These are phyloP conservation scores for Cladophialophora exuberans DNA, from an alignment of 2,329 filamentous ascomycete species.

Conservation along the genomic window DNA sequence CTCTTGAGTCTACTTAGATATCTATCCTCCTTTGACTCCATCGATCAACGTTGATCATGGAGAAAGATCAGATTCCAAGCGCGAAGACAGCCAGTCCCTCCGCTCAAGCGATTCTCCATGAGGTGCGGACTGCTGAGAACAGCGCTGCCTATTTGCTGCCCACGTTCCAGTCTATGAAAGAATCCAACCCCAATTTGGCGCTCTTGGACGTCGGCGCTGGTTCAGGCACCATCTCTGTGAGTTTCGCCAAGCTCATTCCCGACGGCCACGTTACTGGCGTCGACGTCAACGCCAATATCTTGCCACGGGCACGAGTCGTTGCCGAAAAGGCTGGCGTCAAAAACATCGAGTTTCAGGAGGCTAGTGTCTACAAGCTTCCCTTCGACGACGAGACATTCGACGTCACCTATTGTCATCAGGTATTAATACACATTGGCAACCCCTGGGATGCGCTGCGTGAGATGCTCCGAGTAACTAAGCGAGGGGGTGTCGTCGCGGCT, in stretches of 20 bases:
- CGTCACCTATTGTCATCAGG: constrained; percentile 48
- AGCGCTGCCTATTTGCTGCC: constrained; percentile 44
- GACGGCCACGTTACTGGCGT: constrained; percentile 47
- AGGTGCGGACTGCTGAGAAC: constrained; percentile 37
- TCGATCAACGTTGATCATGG: constrained; percentile 5
- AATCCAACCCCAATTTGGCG: constrained; percentile 40
- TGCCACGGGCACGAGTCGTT: constrained; percentile 37
- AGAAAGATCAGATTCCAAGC: constrained; percentile 7
- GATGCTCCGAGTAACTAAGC: constrained; percentile 44
- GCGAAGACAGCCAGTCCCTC: constrained; percentile 7
- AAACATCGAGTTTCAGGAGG: constrained; percentile 40
- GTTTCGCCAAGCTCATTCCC: constrained; percentile 47
- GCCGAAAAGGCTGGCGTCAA: constrained; percentile 36
- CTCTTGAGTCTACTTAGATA: not conserved
- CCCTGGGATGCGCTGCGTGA: constrained; percentile 26
- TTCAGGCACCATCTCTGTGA: constrained; percentile 54
- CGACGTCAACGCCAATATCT: constrained; percentile 42
- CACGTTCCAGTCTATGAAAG: constrained; percentile 34
- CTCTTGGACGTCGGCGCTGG: constrained; percentile 55
- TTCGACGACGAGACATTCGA: constrained; percentile 49
- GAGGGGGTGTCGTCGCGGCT: constrained; percentile 47
- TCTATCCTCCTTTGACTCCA: not conserved
- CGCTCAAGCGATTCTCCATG: constrained; percentile 11
- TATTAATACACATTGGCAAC: constrained; percentile 47
- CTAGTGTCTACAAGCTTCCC: constrained; percentile 43